Base-by-base conservation (phyloP, 1,284 basidiomycete genomes). In the Phaffia rhodozyma region DNA sequence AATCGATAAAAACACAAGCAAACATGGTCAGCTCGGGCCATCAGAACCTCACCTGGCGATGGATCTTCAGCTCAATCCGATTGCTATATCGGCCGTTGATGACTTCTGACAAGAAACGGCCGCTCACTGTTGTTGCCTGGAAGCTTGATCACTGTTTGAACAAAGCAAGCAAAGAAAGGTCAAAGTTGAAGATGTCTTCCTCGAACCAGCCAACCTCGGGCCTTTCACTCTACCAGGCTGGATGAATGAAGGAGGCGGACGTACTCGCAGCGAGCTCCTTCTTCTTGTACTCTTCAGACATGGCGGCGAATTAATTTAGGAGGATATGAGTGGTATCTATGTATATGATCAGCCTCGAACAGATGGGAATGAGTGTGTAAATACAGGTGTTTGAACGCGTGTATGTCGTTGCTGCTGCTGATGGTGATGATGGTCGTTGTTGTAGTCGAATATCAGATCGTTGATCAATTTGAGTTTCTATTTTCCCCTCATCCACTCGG, bases 281-380 rank as follows among this genome's bases (percentile, higher is more conserved):
- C 73, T 84, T 86, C 58, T 84, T 84, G 43, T 81, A 79, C 43
- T 69, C 72, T 72, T 90, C 87, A 72, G 88, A 43, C 38, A 43
- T 43, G 13, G 5, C 38, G 38, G 13, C 16, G 13, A 11, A 16
- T 43, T 11, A 2, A 43, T 43, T 11, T 2, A 43, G 13, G 38
- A 43, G 13, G 5, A 11, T 43, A 43, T 7, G 7, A 43, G 2
- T 7, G 2, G 2, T 43, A 7, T 16, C 38, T 43, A 11, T 7
- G 38, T 43, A 16, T 43, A 11, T 43, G 38, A 16, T 16, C 16
- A 43, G 5, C 5, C 38, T 43, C 2, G 13, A 11, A 43, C 16
- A 16, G 5, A 11, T 43, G 38, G 6, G 38, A 43, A 43, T 11
- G 13, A 43, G 13, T 43, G 38, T 43, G 7, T 43, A 43, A 11